Base-by-base conservation (phyloP, 352 stramenopile species). In the Phytophthora niederhauseri region DNA sequence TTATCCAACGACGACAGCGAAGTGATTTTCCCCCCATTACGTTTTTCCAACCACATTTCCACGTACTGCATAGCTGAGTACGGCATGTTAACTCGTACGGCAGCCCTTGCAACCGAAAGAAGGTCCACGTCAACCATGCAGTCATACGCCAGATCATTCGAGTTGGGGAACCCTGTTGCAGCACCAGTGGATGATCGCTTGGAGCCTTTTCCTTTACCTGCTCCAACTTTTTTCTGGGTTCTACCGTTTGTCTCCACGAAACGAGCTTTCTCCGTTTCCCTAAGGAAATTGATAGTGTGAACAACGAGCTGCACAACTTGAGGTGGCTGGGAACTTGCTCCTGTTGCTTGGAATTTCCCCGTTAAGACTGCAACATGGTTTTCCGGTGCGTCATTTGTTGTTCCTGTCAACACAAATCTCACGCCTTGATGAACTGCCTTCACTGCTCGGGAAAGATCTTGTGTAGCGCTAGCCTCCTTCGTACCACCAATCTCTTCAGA, bases 41-140 rank as follows among this genome's bases (percentile, higher is more conserved):
- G 71, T 12, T 77, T 70, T 70, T 97, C 89, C 4, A 97, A 64
- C 81, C 86, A 94, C 87, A 94, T 90, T 61, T 97, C 89, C n/a
- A 93, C 83, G 57, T 92, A 97, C 57, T 97, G 89, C 84, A 97
- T 94, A 1, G 89, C 87, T 19, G 88, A 94, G 52, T 93, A 97
- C 7, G 89, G 89, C 86, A 97, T 95, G 50, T 96, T 91, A 4
- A 90, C 85, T 8, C 64, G 64, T 15, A 94, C 74, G 4, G 89
- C 83, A 19, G 88, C 82, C 22, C 72, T 74, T 4, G 89, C 89
- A 49, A 97, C 59, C 30, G 87, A 64, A 15, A 95, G 70, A 22
- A 92, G 72, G 49, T 92, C 73, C 5, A 90, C 68, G 26, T 93
- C 77, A 22, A 93, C 51, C 31, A 90, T 59, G 24, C 84, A 93